Percentiles rank a stretch among this genome's conserved stretches.
Conservation (phyloP, 768 basidiomycete species). For the Suillus cothurnatus region DNA sequence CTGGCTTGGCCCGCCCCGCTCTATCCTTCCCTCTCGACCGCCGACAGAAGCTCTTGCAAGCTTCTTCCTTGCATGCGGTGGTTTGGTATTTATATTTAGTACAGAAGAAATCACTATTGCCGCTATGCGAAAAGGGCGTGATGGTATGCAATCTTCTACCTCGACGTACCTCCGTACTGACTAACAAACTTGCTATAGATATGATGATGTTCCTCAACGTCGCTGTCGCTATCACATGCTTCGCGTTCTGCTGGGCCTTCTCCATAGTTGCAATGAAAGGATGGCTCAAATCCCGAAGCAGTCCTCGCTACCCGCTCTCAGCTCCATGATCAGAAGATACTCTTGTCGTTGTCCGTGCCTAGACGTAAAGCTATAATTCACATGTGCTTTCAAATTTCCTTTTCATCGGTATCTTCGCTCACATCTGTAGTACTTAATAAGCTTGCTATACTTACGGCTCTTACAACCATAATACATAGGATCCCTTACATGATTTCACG, state of each 20-base stretch:
- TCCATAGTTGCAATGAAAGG: slow-evolving; percentile 79
- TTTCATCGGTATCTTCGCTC: background rate
- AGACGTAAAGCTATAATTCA: background rate
- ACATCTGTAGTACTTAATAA: background rate
- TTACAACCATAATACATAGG: background rate
- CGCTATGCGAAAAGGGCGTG: slow-evolving; percentile 88
- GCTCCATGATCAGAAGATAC: slow-evolving; percentile 2
- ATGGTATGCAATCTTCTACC: slow-evolving; percentile 52
- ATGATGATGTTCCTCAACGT: slow-evolving; percentile 90
- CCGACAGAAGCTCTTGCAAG: slow-evolving; percentile 91
- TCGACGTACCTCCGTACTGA: background rate
- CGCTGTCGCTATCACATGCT: slow-evolving; percentile 82
- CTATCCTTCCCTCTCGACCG: slow-evolving; percentile 87
- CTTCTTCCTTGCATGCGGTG: slow-evolving; percentile 87
- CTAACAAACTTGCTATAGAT: slow-evolving; percentile 44
- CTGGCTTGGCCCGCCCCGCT: slow-evolving; percentile 82
- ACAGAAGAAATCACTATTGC: slow-evolving; percentile 88
- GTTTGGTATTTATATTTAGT: slow-evolving; percentile 86
- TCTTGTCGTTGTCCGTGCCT: background rate
- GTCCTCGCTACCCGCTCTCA: slow-evolving; percentile 22
- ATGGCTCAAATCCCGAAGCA: slow-evolving; percentile 60
- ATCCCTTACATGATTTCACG: background rate
- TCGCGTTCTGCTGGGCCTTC: slow-evolving; percentile 85
- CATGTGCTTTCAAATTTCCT: background rate
- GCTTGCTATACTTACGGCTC: background rate